Conservation (phyloP, 768 basidiomycete genomes). For the Auriculariales sp. region DNA sequence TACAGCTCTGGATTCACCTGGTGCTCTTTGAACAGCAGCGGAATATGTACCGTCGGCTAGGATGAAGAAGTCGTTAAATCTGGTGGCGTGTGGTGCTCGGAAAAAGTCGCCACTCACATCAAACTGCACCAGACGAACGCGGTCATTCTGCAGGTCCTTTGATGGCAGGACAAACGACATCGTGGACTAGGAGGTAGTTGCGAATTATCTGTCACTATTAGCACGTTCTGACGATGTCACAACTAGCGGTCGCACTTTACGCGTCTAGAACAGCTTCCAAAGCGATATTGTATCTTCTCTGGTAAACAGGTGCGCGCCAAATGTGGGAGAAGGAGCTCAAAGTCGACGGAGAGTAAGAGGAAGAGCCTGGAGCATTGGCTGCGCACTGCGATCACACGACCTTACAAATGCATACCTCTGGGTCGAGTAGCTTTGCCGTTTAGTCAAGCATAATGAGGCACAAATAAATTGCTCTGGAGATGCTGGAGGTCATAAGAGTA, state of each 20-base stretch:
- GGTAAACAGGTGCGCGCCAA: neutral
- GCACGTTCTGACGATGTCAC: neutral
- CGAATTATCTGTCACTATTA: neutral
- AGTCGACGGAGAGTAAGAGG: neutral
- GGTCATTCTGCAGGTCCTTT: constrained; percentile 25
- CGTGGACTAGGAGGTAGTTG: neutral
- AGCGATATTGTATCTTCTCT: neutral
- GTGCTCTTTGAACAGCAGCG: constrained; percentile 22
- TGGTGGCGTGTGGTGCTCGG: neutral
- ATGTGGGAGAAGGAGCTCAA: neutral
- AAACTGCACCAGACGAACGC: constrained; percentile 35
- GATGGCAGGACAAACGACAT: neutral
- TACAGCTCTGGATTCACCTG: constrained; percentile 26
- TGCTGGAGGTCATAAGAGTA: too few relatives aligned
- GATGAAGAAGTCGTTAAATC: neutral
- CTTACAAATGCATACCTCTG: too few relatives aligned
- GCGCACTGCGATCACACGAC: too few relatives aligned
- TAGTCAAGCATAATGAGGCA: too few relatives aligned
- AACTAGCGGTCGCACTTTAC: neutral
- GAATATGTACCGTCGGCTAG: constrained; percentile 27
- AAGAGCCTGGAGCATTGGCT: too few relatives aligned
- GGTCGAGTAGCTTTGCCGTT: too few relatives aligned
- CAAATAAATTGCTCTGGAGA: too few relatives aligned
- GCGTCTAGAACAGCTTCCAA: neutral
- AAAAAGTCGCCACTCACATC: constrained; percentile 12